phyloP scores from a whole-genome alignment of 2,329 filamentous ascomycete species.

The Elsinoe necatrix region DNA sequence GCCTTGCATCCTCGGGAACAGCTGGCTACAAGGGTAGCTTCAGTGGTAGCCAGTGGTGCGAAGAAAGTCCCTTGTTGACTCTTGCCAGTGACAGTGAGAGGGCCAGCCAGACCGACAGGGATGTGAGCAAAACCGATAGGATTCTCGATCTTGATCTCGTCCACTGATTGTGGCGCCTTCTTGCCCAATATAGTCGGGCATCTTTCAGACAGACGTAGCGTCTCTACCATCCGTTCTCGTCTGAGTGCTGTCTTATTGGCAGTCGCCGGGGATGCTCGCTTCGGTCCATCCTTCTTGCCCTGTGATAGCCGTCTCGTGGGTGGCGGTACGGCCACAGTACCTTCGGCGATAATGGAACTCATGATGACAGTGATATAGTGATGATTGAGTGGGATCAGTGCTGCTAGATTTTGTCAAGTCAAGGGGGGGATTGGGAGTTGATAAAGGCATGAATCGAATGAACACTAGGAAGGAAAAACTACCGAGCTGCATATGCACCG shows the following conservation, averaged over 20 bases:
- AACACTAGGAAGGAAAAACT: background rate
- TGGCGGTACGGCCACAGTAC: background rate
- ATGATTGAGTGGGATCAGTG: background rate
- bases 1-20: slow-evolving; percentile 28
- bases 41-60: slow-evolving; percentile 27
- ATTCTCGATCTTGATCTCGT: slow-evolving; percentile 20
- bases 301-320: background rate
- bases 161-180: background rate
- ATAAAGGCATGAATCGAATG: background rate
- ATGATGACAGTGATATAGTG: background rate
- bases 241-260: background rate
- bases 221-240: background rate
- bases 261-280: background rate
- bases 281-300: background rate
- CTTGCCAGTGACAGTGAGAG: slow-evolving; percentile 19
- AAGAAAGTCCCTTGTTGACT: slow-evolving; percentile 19
- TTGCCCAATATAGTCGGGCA: background rate
- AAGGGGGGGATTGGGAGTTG: background rate
- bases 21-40: slow-evolving; percentile 26
- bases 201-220: background rate
- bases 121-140: slow-evolving; percentile 21
- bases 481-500: background rate
- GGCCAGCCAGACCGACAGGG: slow-evolving; percentile 23
- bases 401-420: background rate
- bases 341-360: background rate